Percentiles rank a stretch among this genome's conserved stretches.
These are phyloP conservation scores for Jaminaea rosea DNA, from an alignment of 1,284 basidiomycete species.

Conservation along the genomic window DNA sequence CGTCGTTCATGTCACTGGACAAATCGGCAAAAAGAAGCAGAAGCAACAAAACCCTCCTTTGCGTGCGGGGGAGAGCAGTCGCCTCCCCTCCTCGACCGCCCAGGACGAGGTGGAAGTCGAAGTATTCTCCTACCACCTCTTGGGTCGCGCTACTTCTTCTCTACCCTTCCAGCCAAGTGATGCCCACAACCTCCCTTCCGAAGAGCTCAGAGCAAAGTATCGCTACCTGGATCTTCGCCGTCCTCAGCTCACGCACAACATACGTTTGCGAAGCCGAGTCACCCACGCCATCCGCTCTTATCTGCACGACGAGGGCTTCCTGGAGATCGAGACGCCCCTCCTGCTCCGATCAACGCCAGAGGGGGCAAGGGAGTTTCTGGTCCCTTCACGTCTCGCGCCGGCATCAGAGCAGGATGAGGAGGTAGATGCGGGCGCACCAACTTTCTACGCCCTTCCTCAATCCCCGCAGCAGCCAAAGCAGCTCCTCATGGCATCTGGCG, in stretches of 20 bases:
- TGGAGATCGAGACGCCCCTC: slow-evolving; percentile 85
- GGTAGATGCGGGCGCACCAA: slow-evolving; percentile 48
- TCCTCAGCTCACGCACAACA: slow-evolving; percentile 62
- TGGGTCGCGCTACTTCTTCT: slow-evolving; percentile 20
- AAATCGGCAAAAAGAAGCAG: slow-evolving; percentile 51
- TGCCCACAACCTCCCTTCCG: slow-evolving; percentile 74
- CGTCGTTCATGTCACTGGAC: slow-evolving; percentile 63
- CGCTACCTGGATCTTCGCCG: slow-evolving; percentile 82
- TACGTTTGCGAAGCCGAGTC: slow-evolving; percentile 69
- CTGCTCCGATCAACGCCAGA: slow-evolving; percentile 88
- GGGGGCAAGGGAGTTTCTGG: slow-evolving; percentile 86
- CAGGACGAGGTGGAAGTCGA: slow-evolving; percentile 12
- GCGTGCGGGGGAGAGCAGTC: too few species aligned
- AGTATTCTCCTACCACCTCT: neutral
- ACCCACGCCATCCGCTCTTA: slow-evolving; percentile 66
- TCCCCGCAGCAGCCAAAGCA: slow-evolving; percentile 95
- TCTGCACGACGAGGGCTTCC: slow-evolving; percentile 68
- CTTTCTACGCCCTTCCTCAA: slow-evolving; percentile 83
- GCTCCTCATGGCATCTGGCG: slow-evolving; percentile 81
- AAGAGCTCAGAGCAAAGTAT: slow-evolving; percentile 72
- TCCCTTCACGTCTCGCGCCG: slow-evolving; percentile 64
- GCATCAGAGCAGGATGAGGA: slow-evolving; percentile 1
- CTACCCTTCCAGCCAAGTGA: slow-evolving; percentile 52
- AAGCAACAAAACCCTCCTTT: too few species aligned
- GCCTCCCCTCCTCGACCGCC: neutral